A percentile compares a stretch with the other conserved stretches of the same genome.
Conservation (phyloP, 2,329 filamentous ascomycete species). For the Trichoderma pleuroti region DNA sequence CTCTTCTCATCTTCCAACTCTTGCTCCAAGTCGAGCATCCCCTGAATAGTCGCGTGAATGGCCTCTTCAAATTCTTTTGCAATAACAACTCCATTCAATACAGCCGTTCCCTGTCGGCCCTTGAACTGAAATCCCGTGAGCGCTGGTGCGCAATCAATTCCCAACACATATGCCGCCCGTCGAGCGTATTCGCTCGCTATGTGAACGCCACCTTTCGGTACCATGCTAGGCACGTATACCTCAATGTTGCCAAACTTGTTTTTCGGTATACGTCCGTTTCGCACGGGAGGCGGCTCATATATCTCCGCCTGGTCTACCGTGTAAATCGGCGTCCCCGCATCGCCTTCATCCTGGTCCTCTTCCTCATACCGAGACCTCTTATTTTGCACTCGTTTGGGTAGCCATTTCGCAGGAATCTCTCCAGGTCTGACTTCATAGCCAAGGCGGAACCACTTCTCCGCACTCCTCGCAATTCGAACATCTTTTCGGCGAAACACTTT, state of each 20-base stretch:
- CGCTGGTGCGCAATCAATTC: slow-evolving; percentile 83
- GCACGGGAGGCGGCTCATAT: slow-evolving; percentile 73
- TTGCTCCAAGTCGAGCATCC: slow-evolving; percentile 62
- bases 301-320: slow-evolving; percentile 63
- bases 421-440: slow-evolving; percentile 74
- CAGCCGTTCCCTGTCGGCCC: slow-evolving; percentile 79
- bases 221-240: slow-evolving; percentile 87
- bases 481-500: slow-evolving; percentile 78
- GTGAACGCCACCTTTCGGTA: slow-evolving; percentile 77
- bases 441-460: slow-evolving; percentile 86
- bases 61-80: slow-evolving; percentile 69
- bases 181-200: slow-evolving; percentile 58
- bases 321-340: slow-evolving; percentile 55
- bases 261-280: slow-evolving; percentile 73
- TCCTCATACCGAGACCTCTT: slow-evolving; percentile 27
- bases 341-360: slow-evolving; percentile 29
- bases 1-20: slow-evolving; percentile 65
- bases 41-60: slow-evolving; percentile 64
- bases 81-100: slow-evolving; percentile 74
- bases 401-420: slow-evolving; percentile 78
- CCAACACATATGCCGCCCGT: slow-evolving; percentile 69
- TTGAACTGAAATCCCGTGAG: slow-evolving; percentile 87
- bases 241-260: slow-evolving; percentile 95
- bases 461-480: slow-evolving; percentile 72
- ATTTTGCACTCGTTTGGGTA: slow-evolving; percentile 47